Base-by-base conservation (phyloP, 345 rosid genomes). In the Arabis alpina region DNA sequence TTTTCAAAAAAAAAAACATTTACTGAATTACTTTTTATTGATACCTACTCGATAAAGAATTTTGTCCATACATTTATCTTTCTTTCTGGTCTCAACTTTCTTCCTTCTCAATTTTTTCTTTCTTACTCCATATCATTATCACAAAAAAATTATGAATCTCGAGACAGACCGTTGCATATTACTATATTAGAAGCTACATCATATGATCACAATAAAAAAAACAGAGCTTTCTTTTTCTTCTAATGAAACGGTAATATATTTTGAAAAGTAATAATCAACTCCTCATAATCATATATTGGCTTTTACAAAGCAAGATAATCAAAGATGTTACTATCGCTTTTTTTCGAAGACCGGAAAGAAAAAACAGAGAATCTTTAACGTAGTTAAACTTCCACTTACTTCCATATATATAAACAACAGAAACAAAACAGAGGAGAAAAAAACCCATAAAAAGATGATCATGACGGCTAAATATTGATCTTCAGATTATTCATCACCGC, bases 401-500 rank as follows among this genome's bases (percentile, higher is more conserved):
- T 2, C 10, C 42, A 27, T 43, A 42, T 43, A 42, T 41, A 67
- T 16, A 16, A 12, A 54, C n/a, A 50, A 43, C 10, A 53, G 27
- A 42, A 43, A 12, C 23, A 49, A 43, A n/a, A 23, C 48, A 53
- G 49, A 44, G 56, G 76, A 25, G 41, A 16, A 54, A 16, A 54
- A 63, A 56, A 64, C 50, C 39, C 57, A 54, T 36, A 54, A 8
- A 45, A 53, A 36, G 40, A 36, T 36, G 64, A 71, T 61, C 61
- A 32, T 23, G 75, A 32, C 53, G 19, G 28, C 62, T 36, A 42
- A 50, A 45, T 25, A 36, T 36, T 3, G 16, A 42, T 52, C 47
- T 62, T 44, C n/a, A n/a, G n/a, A n/a, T n/a, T n/a, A n/a, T n/a
- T n/a, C n/a, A n/a, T n/a, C 47, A 36, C 40, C 40, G 8, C 40